These are phyloP conservation scores for Collybiopsis confluens DNA, from an alignment of 768 basidiomycete genomes.

Conservation along the genomic window DNA sequence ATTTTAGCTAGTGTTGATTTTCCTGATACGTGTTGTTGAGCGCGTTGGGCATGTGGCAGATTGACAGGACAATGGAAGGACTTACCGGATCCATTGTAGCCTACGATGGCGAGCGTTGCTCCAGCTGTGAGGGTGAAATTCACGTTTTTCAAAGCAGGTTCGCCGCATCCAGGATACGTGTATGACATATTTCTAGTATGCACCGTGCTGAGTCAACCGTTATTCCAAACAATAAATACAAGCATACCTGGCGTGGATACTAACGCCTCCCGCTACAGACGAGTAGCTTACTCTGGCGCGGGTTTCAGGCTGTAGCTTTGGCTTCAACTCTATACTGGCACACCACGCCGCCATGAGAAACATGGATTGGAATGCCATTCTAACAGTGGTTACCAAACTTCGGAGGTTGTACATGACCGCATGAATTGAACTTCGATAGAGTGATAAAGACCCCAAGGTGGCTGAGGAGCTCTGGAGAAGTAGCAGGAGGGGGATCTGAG, in stretches of 20 bases:
- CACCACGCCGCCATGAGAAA: conserved; percentile 87
- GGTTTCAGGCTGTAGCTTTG: conserved; percentile 58
- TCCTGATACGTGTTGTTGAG: conserved; percentile 38
- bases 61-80: conserved; percentile 14
- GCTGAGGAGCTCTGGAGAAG: conserved; percentile 68
- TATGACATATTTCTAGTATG: conserved; percentile 56
- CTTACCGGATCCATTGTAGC: conserved; percentile 77
- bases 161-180: conserved; percentile 72
- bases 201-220: conserved; percentile 11
- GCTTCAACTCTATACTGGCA: conserved; percentile 68
- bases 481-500: conserved; percentile 70
- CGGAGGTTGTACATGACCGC: conserved; percentile 64
- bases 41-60: not conserved
- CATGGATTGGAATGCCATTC: conserved; percentile 79
- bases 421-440: conserved; percentile 77
- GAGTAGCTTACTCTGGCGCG: conserved; percentile 49
- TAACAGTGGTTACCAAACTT: conserved; percentile 56
- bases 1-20: conserved; percentile 87
- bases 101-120: conserved; percentile 81
- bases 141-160: conserved; percentile 66
- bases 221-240: conserved; percentile 6
- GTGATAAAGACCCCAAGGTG: conserved; percentile 74
- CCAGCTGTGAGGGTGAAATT: conserved; percentile 69
- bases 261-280: conserved; percentile 52
- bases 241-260: conserved; percentile 63